Evolutionary conservation across 371 early-diverging fungal genomes (phyloP).

Genomic region (Scutellospora calospora): DNA sequence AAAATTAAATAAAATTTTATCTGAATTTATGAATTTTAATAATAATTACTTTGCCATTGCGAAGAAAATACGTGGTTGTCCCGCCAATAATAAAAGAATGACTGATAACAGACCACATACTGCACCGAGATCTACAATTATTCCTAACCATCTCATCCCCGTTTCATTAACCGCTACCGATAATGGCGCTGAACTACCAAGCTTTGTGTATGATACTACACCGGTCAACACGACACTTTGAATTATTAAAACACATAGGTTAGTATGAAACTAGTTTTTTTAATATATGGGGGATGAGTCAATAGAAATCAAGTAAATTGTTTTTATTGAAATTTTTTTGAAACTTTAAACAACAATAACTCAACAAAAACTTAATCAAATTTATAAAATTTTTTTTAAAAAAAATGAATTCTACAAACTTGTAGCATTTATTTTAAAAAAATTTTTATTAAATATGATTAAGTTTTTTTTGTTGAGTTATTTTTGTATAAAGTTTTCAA

Average conservation of each 20-base stretch:
- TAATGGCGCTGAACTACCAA: conserved; percentile 68
- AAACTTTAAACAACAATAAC: too few species aligned
- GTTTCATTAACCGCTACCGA: conserved; percentile 70
- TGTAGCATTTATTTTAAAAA: too few species aligned
- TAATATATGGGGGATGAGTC: too few species aligned
- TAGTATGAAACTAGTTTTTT: too few species aligned
- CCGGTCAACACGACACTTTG: conserved; percentile 78
- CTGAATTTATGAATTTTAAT: neutral
- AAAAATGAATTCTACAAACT: too few species aligned
- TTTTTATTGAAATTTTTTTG: too few species aligned
- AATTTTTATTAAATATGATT: too few species aligned
- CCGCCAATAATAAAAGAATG: conserved; percentile 76
- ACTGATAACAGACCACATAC: conserved; percentile 83
- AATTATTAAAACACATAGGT: neutral
- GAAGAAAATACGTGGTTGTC: conserved; percentile 89
- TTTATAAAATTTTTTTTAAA: too few species aligned
- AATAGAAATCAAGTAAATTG: too few species aligned
- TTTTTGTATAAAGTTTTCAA: too few species aligned
- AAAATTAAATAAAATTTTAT: neutral
- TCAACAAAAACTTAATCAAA: too few species aligned
- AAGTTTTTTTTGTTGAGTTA: too few species aligned
- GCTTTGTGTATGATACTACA: conserved; percentile 65
- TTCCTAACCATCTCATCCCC: conserved; percentile 72
- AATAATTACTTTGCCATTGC: conserved; percentile 75
- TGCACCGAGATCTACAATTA: conserved; percentile 80